Conservation (phyloP, 208 protist genomes). For the Trypanosoma platydactyli region DNA sequence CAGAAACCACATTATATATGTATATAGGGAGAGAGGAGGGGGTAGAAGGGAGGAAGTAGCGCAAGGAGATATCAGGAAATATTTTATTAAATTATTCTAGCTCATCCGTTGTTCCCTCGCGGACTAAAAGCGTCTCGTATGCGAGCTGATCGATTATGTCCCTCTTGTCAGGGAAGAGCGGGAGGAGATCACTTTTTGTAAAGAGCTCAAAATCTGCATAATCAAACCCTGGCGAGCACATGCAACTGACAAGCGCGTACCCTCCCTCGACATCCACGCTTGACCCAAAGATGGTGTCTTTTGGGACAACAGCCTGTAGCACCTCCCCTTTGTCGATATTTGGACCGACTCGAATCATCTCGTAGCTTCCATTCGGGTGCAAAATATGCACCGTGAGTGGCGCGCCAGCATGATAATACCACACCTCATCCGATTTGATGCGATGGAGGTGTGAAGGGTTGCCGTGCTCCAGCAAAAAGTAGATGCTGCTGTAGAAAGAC, state of each 20-base stretch:
- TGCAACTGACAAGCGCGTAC: constrained; percentile 55
- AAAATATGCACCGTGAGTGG: constrained; percentile 47
- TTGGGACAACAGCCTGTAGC: constrained; percentile 54
- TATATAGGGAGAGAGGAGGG: constrained; percentile 4
- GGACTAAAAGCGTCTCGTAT: constrained; percentile 35
- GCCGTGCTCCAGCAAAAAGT: constrained; percentile 46
- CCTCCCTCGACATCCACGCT: constrained; percentile 26
- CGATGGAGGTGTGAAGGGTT: constrained; percentile 63
- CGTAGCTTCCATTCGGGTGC: constrained; percentile 33
- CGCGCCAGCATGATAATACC: constrained; percentile 45
- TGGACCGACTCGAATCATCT: constrained; percentile 27
- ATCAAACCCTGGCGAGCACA: constrained; percentile 48
- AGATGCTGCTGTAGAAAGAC: constrained; percentile 46
- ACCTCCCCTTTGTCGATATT: constrained; percentile 35
- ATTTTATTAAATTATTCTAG: no score
- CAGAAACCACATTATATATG: no score
- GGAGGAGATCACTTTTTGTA: constrained; percentile 46
- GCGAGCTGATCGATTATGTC: constrained; percentile 44
- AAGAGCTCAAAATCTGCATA: constrained; percentile 54
- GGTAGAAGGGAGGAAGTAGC: constrained; percentile 20
- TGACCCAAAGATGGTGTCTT: constrained; percentile 46
- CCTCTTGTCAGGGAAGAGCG: constrained; percentile 45
- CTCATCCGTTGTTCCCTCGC: no score
- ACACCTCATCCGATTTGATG: constrained; percentile 51
- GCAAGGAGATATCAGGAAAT: no score